Percentiles rank a stretch among this genome's conserved stretches.
phyloP scores from a whole-genome alignment of 2,329 filamentous ascomycete genomes.

The Exophiala mesophila region DNA sequence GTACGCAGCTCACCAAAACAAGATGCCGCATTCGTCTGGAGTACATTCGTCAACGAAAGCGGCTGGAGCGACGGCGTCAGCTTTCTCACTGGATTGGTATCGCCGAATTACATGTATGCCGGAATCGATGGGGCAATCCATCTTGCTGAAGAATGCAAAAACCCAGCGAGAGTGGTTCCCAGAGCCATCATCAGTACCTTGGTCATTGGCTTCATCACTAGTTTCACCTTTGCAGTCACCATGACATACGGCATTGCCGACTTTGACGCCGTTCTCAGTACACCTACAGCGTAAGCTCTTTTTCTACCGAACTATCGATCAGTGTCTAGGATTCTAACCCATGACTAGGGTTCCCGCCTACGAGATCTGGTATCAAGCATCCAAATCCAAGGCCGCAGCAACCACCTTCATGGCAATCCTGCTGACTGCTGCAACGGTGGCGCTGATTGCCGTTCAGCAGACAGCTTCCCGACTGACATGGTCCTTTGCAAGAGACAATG shows the following conservation, averaged over 20 bases:
- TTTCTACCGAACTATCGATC: background rate
- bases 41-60: conserved; percentile 20
- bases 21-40: conserved; percentile 21
- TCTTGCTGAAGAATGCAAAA: conserved; percentile 36
- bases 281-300: conserved; percentile 3
- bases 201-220: conserved; percentile 33
- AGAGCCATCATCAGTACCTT: conserved; percentile 33
- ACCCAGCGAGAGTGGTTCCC: conserved; percentile 31
- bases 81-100: conserved; percentile 39
- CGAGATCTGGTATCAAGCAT: conserved; percentile 25
- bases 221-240: conserved; percentile 19
- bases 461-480: conserved; percentile 30
- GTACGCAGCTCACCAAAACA: conserved; percentile 21
- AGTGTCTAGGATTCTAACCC: background rate
- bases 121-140: conserved; percentile 37
- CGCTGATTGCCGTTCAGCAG: conserved; percentile 28
- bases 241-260: conserved; percentile 23
- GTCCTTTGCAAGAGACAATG: conserved; percentile 29
- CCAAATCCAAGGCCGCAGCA: conserved; percentile 13
- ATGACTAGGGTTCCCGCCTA: conserved; percentile 15
- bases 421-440: conserved; percentile 18
- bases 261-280: conserved; percentile 10
- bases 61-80: conserved; percentile 29
- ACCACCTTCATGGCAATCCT: conserved; percentile 20
- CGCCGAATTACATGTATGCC: conserved; percentile 36